Evolutionary conservation across 192 early-diverging fungal genomes (phyloP).

Genomic region (Gonapodya prolifera): DNA sequence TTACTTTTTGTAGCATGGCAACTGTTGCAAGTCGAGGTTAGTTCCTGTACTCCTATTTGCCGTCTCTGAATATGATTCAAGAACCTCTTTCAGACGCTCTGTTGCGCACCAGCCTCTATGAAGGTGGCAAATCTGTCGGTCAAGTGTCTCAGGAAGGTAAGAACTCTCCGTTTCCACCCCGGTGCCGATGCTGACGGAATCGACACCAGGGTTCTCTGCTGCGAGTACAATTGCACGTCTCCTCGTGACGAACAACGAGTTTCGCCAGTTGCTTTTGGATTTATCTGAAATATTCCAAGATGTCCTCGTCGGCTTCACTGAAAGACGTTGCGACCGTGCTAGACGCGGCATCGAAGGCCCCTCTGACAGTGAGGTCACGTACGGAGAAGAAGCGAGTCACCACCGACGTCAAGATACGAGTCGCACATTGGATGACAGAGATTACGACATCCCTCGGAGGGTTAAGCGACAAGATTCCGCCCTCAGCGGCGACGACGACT

Average conservation of each 20-base stretch:
- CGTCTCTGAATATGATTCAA: background rate
- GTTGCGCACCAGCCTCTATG: background rate
- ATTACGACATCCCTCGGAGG: background rate
- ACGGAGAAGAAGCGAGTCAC: background rate
- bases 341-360: background rate
- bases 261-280: constrained; percentile 29
- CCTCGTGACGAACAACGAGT: constrained; percentile 30
- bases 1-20: too few relatives aligned
- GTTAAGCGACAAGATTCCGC: background rate
- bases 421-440: background rate
- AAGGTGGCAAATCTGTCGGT: background rate
- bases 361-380: background rate
- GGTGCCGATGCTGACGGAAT: background rate
- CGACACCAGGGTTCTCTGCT: background rate
- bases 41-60: background rate
- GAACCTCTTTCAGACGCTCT: background rate
- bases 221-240: constrained; percentile 16
- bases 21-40: background rate
- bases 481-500: background rate
- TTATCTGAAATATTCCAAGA: constrained; percentile 24
- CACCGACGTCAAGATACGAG: background rate
- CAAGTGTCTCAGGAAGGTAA: background rate
- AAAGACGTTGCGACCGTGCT: background rate
- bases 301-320: background rate
- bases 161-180: background rate